phyloP scores from a whole-genome alignment of 495 filamentous ascomycete genomes.

The Penicillium pulvis region DNA sequence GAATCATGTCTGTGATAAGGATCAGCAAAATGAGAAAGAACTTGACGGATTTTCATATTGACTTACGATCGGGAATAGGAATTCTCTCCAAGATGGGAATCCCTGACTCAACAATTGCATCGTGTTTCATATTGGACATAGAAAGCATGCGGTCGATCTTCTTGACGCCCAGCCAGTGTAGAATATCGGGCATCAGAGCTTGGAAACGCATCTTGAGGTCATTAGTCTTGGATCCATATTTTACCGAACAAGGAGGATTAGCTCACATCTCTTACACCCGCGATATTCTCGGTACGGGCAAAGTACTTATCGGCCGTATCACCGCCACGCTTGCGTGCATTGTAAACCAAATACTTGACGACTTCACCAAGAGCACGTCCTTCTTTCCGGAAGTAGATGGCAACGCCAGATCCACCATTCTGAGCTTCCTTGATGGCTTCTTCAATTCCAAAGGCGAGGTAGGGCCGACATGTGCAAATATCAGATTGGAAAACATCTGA shows the following conservation, averaged over 20 bases:
- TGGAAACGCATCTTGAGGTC: slow-evolving; percentile 88
- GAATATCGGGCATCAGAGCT: slow-evolving; percentile 95
- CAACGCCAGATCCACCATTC: slow-evolving; percentile 90
- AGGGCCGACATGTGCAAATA: slow-evolving; percentile 97
- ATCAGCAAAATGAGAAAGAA: neutral
- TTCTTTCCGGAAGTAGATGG: slow-evolving; percentile 99
- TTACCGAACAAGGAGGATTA: no score
- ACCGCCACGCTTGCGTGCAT: slow-evolving; percentile 78
- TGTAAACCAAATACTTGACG: slow-evolving; percentile 96
- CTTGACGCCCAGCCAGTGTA: slow-evolving; percentile 97
- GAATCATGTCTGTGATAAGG: slow-evolving; percentile 67
- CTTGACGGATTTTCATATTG: neutral
- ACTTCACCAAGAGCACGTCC: slow-evolving; percentile 93
- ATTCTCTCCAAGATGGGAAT: slow-evolving; percentile 93
- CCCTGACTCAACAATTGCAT: slow-evolving; percentile 94
- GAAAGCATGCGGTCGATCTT: slow-evolving; percentile 99
- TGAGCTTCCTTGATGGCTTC: slow-evolving; percentile 97
- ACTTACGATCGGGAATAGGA: slow-evolving; percentile 73
- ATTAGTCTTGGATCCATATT: slow-evolving; percentile 1
- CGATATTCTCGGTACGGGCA: slow-evolving; percentile 93
- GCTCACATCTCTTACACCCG: slow-evolving; percentile 74
- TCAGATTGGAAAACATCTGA: slow-evolving; percentile 98
- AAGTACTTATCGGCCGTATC: slow-evolving; percentile 97
- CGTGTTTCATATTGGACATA: slow-evolving; percentile 99
- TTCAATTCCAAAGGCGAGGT: slow-evolving; percentile 94